These are phyloP conservation scores for Aspergillus amoenus DNA, from an alignment of 2,329 filamentous ascomycete genomes.

Conservation along the genomic window DNA sequence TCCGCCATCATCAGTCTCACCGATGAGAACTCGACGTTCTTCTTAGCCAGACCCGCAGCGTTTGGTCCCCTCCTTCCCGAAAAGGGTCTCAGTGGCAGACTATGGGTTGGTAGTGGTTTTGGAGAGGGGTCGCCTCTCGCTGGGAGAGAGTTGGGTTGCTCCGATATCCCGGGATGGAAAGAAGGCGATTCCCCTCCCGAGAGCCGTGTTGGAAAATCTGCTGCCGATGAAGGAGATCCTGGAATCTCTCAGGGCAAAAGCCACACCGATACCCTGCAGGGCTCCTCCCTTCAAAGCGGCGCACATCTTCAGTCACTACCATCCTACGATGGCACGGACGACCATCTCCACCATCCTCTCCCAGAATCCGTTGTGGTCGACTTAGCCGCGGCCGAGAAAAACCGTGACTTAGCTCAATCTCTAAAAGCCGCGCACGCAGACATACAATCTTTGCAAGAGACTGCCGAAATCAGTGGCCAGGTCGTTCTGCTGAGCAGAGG, in stretches of 20 bases:
- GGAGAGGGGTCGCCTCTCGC: constrained; percentile 63
- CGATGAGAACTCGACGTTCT: constrained; percentile 97
- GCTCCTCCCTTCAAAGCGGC: constrained; percentile 19
- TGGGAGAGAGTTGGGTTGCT: constrained; percentile 89
- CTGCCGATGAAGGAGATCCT: constrained; percentile 23
- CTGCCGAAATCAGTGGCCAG: constrained; percentile 89
- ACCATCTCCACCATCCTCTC: constrained; percentile 69
- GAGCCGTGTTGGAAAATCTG: constrained; percentile 23
- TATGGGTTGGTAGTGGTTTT: constrained; percentile 94
- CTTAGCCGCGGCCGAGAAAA: constrained; percentile 34
- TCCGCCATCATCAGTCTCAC: constrained; percentile 95
- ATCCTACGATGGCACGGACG: constrained; percentile 75
- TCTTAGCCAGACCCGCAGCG: constrained; percentile 86
- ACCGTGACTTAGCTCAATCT: constrained; percentile 30
- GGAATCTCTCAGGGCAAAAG: constrained; percentile 19
- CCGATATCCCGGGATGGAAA: constrained; percentile 87
- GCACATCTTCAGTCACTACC: constrained; percentile 14
- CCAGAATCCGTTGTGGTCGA: constrained; percentile 42
- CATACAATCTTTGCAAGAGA: constrained; percentile 87
- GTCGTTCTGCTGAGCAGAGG: constrained; percentile 88
- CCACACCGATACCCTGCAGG: constrained; percentile 25
- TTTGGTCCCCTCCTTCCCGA: constrained; percentile 79
- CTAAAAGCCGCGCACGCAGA: constrained; percentile 67
- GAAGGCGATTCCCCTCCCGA: constrained; percentile 50
- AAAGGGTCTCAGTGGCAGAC: constrained; percentile 77